Conservation (phyloP, 192 early-diverging fungal genomes). For the Kappamyces sp. region DNA sequence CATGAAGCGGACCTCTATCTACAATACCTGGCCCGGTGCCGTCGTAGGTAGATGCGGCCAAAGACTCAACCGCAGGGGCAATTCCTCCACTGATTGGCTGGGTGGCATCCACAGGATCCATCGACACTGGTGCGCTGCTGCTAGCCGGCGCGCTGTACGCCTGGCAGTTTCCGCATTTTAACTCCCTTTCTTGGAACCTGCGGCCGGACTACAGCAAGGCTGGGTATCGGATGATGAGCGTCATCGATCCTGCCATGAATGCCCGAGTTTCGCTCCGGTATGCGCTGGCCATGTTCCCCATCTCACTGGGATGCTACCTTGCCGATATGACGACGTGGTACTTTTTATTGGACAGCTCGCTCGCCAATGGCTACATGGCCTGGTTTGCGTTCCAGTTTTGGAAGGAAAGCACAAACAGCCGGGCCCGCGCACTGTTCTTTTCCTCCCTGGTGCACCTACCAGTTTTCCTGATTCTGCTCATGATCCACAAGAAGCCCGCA, state of each 20-base stretch:
- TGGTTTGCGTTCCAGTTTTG: constrained; percentile 73
- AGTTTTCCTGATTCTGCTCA: constrained; percentile 75
- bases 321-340: constrained; percentile 69
- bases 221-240: constrained; percentile 93
- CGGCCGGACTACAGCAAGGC: constrained; percentile 94
- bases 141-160: constrained; percentile 77
- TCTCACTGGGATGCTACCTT: constrained; percentile 52
- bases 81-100: constrained; percentile 99
- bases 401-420: constrained; percentile 69
- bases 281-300: constrained; percentile 66
- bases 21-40: constrained; percentile 94
- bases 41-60: constrained; percentile 46
- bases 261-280: constrained; percentile 83
- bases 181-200: constrained; percentile 85
- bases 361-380: constrained; percentile 72
- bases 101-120: constrained; percentile 73
- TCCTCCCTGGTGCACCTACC: constrained; percentile 85
- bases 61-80: constrained; percentile 54
- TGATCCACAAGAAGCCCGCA: constrained; percentile 70
- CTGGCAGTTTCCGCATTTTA: constrained; percentile 99
- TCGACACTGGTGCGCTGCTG: constrained; percentile 74
- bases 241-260: constrained; percentile 80
- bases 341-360: constrained; percentile 70
- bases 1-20: constrained; percentile 86
- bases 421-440: constrained; percentile 87